Base-by-base conservation (phyloP, 495 filamentous ascomycete genomes). In the Elasticomyces elasticus region DNA sequence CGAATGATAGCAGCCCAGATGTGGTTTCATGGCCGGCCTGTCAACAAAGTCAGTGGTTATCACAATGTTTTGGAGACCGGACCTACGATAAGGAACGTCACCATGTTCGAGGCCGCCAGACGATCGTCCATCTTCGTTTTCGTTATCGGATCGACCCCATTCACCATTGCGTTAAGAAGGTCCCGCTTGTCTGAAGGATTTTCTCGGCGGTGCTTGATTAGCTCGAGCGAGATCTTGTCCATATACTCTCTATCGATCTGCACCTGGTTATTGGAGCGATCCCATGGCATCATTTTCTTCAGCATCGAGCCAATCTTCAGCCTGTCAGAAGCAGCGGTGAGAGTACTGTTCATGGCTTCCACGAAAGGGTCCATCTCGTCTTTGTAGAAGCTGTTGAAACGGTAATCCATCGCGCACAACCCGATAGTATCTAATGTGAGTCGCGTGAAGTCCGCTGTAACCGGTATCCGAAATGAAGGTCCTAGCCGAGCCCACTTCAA, bases 401-500 rank as follows among this genome's bases (percentile, higher is more conserved):
- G 79, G 40, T 73, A 82, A 26, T 78, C 79, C 83, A 89, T 86
- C 0, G 85, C 49, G 31, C 56, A 59, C 10, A 88, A 73, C 4
- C 81, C 81, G n/a, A 89, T 77, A 0, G 82, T 83, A 57, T 90
- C 85, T 0, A 90, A 73, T 1, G 84, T 82, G 28, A 90, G 66
- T 11, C 84, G 78, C 1, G 86, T 89, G 53, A 91, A 87, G 64
- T 89, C 83, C n/a, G 83, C 82, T 0, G 79, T 75, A 0, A 79
- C 79, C 23, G 69, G 66, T 56, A 89, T 86, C 15, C 74, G 69
- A 20, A 73, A 58, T 2, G 69, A 60, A 0, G 78, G 65, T 0
- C 84, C 85, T 55, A 79, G 74, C 24, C 86, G 77, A 17, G 83
- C 86, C 82, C 84, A 89, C 67, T 88, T 88, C 59, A 86, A 72